phyloP scores from a whole-genome alignment of 768 basidiomycete species.

The Tephrocybe sp. region DNA sequence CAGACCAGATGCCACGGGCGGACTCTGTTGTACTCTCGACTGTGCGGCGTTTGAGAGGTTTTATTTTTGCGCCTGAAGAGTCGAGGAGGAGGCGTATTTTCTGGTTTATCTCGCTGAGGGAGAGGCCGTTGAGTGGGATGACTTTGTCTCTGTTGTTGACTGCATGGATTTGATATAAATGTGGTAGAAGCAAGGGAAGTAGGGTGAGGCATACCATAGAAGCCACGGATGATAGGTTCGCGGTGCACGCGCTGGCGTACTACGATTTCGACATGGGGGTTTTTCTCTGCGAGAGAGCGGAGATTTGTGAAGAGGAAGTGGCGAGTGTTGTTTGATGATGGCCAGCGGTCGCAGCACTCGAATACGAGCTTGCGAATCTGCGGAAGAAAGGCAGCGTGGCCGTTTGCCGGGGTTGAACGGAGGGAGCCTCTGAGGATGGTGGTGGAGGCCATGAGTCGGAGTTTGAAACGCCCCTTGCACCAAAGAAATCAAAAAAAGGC shows the following conservation, averaged over 20 bases:
- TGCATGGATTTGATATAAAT: constrained; percentile 31
- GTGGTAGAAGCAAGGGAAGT: constrained; percentile 1
- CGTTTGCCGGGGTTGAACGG: constrained; percentile 67
- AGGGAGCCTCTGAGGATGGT: constrained; percentile 43
- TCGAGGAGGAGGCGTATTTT: constrained; percentile 85
- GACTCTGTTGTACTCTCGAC: constrained; percentile 81
- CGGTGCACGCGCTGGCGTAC: constrained; percentile 71
- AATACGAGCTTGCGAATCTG: constrained; percentile 84
- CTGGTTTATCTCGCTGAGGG: constrained; percentile 68
- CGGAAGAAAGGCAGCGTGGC: constrained; percentile 70
- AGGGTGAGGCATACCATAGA: constrained; percentile 59
- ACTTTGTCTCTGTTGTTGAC: constrained; percentile 90
- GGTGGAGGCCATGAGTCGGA: constrained; percentile 25
- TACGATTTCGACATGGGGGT: constrained; percentile 85
- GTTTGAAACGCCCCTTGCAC: constrained; percentile 23
- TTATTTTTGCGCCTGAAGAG: constrained; percentile 84
- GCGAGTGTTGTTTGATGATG: constrained; percentile 71
- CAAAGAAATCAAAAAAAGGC: neutral
- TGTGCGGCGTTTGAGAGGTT: constrained; percentile 68
- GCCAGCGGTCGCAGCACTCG: constrained; percentile 83
- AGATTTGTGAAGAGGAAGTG: constrained; percentile 64
- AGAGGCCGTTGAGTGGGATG: constrained; percentile 71
- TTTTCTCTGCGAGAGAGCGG: constrained; percentile 59
- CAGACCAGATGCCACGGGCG: constrained; percentile 87
- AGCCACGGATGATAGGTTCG: constrained; percentile 80